Evolutionary conservation across 306 rosid species (phyloP).

Genomic region (Vigna mungo): DNA sequence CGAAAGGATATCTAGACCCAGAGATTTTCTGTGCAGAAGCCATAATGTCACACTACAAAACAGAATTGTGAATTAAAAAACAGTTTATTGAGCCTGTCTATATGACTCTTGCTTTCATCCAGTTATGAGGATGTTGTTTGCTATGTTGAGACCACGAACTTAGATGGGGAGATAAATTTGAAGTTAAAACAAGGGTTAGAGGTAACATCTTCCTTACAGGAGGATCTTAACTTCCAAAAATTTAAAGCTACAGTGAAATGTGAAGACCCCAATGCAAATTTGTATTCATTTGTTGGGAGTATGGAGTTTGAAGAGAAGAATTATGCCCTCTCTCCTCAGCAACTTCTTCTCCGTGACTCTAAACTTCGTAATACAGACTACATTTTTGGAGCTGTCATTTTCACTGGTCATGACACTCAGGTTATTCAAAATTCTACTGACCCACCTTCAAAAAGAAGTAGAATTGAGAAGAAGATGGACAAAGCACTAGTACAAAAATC

Average conservation of each 20-base stretch:
- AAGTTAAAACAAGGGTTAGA: conserved; percentile 9
- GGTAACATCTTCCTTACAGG: neutral
- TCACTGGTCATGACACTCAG: conserved; percentile 19
- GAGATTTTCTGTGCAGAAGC: too few species aligned
- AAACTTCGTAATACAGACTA: conserved; percentile 5
- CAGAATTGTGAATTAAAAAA: too few species aligned
- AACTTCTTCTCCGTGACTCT: conserved; percentile 18
- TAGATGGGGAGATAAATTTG: conserved; percentile 11
- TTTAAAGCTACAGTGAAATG: conserved; percentile 8
- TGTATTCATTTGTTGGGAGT: conserved; percentile 2
- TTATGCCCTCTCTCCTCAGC: neutral
- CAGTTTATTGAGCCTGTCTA: too few species aligned
- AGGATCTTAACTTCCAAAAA: neutral
- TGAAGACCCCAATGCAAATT: conserved; percentile 4
- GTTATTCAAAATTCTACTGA: conserved; percentile 8
- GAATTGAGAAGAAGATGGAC: conserved; percentile 7
- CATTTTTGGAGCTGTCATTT: conserved; percentile 9
- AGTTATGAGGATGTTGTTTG: conserved; percentile 5
- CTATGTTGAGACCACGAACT: conserved; percentile 15
- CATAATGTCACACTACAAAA: too few species aligned
- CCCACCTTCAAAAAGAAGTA: conserved; percentile 10
- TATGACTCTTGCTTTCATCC: conserved; percentile 15
- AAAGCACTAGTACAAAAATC: too few species aligned
- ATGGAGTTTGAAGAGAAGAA: neutral
- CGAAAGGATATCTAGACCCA: too few species aligned